These are phyloP conservation scores for Chrysanthemum lavandulifolium DNA, from an alignment of 129 eudicot genomes.

Conservation along the genomic window DNA sequence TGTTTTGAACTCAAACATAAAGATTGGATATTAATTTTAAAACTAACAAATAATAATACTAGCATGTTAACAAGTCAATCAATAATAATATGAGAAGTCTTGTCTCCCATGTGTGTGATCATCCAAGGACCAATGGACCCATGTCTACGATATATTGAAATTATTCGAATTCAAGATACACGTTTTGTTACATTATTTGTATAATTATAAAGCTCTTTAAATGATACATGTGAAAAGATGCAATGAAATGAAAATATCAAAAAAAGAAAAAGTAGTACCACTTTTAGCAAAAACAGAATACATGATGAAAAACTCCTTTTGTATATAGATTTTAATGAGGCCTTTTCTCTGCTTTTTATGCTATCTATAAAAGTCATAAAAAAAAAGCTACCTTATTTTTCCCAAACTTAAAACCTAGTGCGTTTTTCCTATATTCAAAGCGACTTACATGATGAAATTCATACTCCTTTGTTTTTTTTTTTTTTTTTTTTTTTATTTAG, in stretches of 20 bases:
- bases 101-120: conserved; percentile 4
- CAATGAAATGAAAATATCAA: background rate
- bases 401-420: conserved; percentile 19
- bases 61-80: background rate
- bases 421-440: conserved; percentile 15
- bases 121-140: conserved; percentile 1
- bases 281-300: conserved; percentile 21
- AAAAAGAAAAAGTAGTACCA: background rate
- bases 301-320: conserved; percentile 24
- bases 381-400: conserved; percentile 24
- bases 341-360: conserved; percentile 18
- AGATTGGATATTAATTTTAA: no score
- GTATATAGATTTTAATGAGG: conserved; percentile 1
- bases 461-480: no score
- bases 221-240: conserved; percentile 27
- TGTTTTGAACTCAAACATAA: no score
- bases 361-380: conserved; percentile 28
- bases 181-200: background rate
- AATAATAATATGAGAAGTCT: background rate
- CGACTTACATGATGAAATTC: no score
- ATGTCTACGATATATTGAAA: background rate
- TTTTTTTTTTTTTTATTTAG: conserved; percentile 1
- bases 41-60: background rate
- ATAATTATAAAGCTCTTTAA: background rate
- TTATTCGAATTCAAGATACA: background rate